Evolutionary conservation across 306 rosid genomes (phyloP).

Genomic region (Argentina anserina): DNA sequence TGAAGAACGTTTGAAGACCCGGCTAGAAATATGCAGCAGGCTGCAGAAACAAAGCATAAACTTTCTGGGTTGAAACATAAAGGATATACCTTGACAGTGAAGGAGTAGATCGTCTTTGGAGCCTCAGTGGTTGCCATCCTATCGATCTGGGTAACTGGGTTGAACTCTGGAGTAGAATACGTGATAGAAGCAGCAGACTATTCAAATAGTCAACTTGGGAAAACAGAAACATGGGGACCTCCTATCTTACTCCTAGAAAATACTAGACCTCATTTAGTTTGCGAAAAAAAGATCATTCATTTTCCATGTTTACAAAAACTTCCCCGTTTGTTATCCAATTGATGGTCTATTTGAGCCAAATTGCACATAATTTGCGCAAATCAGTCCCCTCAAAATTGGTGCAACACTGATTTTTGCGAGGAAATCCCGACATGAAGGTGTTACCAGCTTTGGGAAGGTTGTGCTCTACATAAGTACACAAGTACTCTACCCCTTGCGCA

Average conservation of each 20-base stretch:
- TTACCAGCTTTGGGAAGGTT: background rate
- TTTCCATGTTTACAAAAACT: no score
- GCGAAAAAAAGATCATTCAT: no score
- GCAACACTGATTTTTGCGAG: background rate
- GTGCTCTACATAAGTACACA: background rate
- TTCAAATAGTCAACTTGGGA: background rate
- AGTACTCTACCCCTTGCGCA: background rate
- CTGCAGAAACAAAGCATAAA: background rate
- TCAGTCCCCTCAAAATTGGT: background rate
- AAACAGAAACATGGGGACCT: background rate
- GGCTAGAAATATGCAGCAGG: background rate
- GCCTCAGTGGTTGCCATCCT: conserved; percentile 10
- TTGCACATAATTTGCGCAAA: no score
- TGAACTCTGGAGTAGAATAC: background rate
- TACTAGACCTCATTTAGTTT: background rate
- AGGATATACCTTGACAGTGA: conserved; percentile 17
- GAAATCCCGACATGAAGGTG: background rate
- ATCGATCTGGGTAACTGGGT: background rate
- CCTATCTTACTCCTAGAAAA: background rate
- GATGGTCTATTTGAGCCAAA: no score
- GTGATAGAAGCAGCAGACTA: background rate
- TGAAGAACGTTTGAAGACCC: background rate
- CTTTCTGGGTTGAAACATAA: background rate
- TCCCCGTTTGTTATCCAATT: no score
- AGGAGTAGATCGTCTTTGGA: conserved; percentile 5